These are phyloP conservation scores for Phytopythium vexans DNA, from an alignment of 352 stramenopile genomes.

Conservation along the genomic window DNA sequence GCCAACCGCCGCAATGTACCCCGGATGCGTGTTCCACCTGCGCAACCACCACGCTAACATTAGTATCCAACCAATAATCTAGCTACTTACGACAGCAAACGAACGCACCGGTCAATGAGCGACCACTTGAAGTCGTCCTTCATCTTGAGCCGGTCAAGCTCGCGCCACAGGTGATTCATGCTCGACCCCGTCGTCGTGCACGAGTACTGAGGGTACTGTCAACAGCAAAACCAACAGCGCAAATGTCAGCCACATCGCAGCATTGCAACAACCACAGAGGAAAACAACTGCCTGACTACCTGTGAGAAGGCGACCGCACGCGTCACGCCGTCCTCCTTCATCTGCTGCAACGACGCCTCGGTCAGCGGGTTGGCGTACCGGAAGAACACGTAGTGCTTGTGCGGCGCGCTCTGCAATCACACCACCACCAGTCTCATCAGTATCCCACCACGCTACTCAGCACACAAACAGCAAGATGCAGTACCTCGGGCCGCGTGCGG, in stretches of 20 bases:
- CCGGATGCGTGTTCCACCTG: slow-evolving; percentile 94
- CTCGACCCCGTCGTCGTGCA: slow-evolving; percentile 97
- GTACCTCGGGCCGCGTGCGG: slow-evolving; percentile 76
- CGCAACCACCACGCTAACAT: slow-evolving; percentile 22
- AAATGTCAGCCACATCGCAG: neutral
- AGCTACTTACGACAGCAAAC: too few relatives aligned
- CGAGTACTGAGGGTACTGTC: slow-evolving; percentile 96
- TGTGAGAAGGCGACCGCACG: slow-evolving; percentile 97
- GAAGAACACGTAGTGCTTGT: slow-evolving; percentile 97
- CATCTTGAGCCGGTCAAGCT: slow-evolving; percentile 87
- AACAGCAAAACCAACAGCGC: neutral
- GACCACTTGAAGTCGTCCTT: slow-evolving; percentile 80
- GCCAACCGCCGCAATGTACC: slow-evolving; percentile 93
- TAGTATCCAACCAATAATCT: neutral
- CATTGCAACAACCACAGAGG: neutral
- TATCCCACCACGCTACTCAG: slow-evolving; percentile 7
- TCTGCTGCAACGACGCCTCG: slow-evolving; percentile 94
- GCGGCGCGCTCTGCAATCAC: slow-evolving; percentile 59
- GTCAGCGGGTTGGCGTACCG: slow-evolving; percentile 98
- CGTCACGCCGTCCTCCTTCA: slow-evolving; percentile 93
- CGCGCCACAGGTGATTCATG: slow-evolving; percentile 89
- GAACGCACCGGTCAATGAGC: slow-evolving; percentile 58
- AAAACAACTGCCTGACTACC: slow-evolving; percentile 10
- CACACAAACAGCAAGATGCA: slow-evolving; percentile 1
- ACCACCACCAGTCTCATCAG: neutral